Evolutionary conservation across 2,329 filamentous ascomycete species (phyloP).

Genomic region (Botrytis fabae): DNA sequence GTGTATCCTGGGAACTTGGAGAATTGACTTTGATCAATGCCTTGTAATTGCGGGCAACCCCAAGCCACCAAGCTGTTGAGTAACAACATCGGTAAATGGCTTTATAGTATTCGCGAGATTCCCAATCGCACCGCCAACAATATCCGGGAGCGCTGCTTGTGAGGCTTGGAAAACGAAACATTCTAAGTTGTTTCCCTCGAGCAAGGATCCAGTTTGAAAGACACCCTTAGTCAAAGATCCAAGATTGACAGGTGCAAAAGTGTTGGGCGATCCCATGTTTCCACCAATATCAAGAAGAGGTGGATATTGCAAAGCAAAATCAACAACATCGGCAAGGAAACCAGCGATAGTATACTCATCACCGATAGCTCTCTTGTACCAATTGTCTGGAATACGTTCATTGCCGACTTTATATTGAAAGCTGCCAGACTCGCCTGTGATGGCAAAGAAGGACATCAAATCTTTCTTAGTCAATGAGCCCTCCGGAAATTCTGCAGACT

Average conservation of each 20-base stretch:
- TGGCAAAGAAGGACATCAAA: constrained; percentile 40
- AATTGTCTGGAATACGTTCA: constrained; percentile 22
- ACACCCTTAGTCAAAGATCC: constrained; percentile 47
- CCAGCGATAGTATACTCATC: constrained; percentile 44
- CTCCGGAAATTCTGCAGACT: constrained; percentile 33
- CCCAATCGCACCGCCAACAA: constrained; percentile 33
- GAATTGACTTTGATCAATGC: constrained; percentile 1
- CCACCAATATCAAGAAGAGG: constrained; percentile 52
- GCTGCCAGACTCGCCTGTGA: constrained; percentile 29
- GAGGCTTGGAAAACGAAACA: constrained; percentile 48
- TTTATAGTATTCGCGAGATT: not conserved
- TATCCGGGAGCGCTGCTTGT: constrained; percentile 46
- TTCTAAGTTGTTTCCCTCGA: constrained; percentile 50
- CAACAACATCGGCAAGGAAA: constrained; percentile 45
- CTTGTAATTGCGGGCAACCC: constrained; percentile 8
- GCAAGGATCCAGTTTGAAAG: constrained; percentile 46
- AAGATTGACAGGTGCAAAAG: constrained; percentile 51
- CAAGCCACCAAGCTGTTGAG: constrained; percentile 23
- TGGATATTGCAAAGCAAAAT: constrained; percentile 44
- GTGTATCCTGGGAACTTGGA: constrained; percentile 12
- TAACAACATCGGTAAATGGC: constrained; percentile 4
- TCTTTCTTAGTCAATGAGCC: constrained; percentile 44
- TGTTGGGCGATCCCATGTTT: constrained; percentile 53
- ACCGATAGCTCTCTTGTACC: constrained; percentile 18
- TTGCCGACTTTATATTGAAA: constrained; percentile 21